phyloP scores from a whole-genome alignment of 2,329 filamentous ascomycete genomes.

The Eutypella sp. region DNA sequence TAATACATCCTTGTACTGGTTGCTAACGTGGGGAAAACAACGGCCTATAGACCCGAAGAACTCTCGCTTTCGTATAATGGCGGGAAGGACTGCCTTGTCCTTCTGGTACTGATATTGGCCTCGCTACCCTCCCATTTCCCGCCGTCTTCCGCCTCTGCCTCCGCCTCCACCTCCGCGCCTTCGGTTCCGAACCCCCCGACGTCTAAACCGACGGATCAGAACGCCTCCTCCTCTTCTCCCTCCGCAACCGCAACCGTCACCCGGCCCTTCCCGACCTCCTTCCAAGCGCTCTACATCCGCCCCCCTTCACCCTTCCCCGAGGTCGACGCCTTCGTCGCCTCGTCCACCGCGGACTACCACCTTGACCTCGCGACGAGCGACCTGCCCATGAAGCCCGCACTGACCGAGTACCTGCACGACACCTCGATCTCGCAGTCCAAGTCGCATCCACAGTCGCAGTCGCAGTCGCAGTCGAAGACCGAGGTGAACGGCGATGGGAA shows the following conservation, averaged over 20 bases:
- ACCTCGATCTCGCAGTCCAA: no score
- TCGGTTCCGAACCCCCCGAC: background rate
- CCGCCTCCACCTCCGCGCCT: constrained; percentile 7
- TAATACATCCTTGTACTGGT: no score
- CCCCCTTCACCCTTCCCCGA: constrained; percentile 77
- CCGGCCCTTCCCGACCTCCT: constrained; percentile 33
- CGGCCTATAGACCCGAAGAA: constrained; percentile 58
- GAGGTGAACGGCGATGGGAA: constrained; percentile 33
- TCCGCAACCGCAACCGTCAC: constrained; percentile 9
- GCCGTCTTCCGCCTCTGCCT: constrained; percentile 16
- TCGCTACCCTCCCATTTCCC: constrained; percentile 40
- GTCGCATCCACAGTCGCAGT: no score
- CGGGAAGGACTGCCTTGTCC: constrained; percentile 94
- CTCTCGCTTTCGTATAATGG: constrained; percentile 94
- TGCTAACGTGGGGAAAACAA: constrained; percentile 3
- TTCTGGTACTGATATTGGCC: constrained; percentile 81
- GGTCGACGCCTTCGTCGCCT: constrained; percentile 77
- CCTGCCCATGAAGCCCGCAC: constrained; percentile 74
- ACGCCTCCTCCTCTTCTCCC: constrained; percentile 9
- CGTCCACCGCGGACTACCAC: constrained; percentile 63
- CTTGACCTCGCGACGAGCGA: constrained; percentile 71
- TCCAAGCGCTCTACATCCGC: constrained; percentile 87
- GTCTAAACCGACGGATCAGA: no score
- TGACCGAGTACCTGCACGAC: constrained; percentile 75
- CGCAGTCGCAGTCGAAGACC: no score